Evolutionary conservation across 208 protist genomes (phyloP), one percentile per base, ranked within the genome.

Genomic region (Naegleria gruberi): DNA sequence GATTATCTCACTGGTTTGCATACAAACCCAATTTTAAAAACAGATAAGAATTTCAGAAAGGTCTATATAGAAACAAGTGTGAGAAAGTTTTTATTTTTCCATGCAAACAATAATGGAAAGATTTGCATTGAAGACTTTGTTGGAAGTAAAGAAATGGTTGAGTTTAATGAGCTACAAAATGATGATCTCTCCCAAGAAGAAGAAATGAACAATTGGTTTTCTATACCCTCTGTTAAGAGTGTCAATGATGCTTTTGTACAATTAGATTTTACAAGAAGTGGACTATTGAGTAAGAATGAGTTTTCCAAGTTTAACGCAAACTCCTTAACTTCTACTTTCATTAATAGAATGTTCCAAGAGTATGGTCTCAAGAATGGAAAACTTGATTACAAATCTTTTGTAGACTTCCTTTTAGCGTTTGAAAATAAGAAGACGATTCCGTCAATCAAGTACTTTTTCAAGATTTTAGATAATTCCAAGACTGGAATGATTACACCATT

Each of bases 311-410:
- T 91, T 23, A 93, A 96, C 86, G 92, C 94, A 17, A 95, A 95
- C 87, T 95, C 95, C 30, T 94, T 98, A 34, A 95, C 93, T 45
- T 91, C 92, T 42, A 90, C 96, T 43, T 98, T 98, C 55, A 94
- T 98, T 90, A 94, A 97, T 45, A 94, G 96, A 55, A 96, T 96
- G 91, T 97, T 98, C 86, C 95, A 97, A 82, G 97, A 95, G 37
- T 96, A 94, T 91, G 94, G 95, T 19, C 95, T 96, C 91, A 96
- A 96, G 92, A 93, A 95, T 34, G 93, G 93, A 34, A 95, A 97
- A 91, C 92, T 98, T 91, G 96, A 98, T 92, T 98, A 96, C 92
- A 95, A 96, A 37, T 96, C 96, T 73, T 98, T 97, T 93, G 95
- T 98, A 1, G 95, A 97, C 92, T 98, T 98, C 91, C 95, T 97